Conservation (phyloP, 768 basidiomycete genomes). For the Trametes sanguinea region DNA sequence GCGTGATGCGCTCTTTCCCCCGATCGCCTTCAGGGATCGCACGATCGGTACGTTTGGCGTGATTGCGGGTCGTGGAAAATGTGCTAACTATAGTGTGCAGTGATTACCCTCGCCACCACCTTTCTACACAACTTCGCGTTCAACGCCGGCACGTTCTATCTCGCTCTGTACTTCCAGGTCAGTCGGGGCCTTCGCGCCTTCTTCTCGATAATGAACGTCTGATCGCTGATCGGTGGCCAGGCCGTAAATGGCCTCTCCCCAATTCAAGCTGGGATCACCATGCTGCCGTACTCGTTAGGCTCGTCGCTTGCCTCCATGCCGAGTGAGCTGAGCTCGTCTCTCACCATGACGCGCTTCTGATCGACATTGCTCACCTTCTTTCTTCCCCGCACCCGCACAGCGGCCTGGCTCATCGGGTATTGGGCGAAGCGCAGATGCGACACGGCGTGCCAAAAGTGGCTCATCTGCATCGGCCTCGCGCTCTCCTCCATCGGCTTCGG, state of each 20-base stretch:
- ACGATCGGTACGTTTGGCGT: constrained; percentile 53
- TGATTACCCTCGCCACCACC: constrained; percentile 62
- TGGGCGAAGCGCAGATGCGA: constrained; percentile 58
- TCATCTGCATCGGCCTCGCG: constrained; percentile 63
- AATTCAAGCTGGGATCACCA: constrained; percentile 67
- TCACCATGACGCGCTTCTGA: constrained; percentile 1
- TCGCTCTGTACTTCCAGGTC: constrained; percentile 83
- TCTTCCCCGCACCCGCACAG: constrained; percentile 27
- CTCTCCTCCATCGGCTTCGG: constrained; percentile 76
- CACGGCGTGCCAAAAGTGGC: constrained; percentile 65
- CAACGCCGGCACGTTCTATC: constrained; percentile 84
- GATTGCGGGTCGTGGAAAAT: not conserved
- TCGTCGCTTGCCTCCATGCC: constrained; percentile 85
- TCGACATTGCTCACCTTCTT: not conserved
- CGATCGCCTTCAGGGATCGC: constrained; percentile 56
- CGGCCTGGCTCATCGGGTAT: constrained; percentile 78
- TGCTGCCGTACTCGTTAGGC: constrained; percentile 84
- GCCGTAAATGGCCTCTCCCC: constrained; percentile 72
- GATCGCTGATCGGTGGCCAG: constrained; percentile 39
- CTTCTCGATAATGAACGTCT: constrained; percentile 7
- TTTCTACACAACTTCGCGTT: constrained; percentile 86
- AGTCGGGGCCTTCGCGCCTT: constrained; percentile 18
- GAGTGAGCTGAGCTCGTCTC: constrained; percentile 22
- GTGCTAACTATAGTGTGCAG: constrained; percentile 39
- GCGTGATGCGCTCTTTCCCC: constrained; percentile 74